Evolutionary conservation across 257 asterid genomes (phyloP), one percentile per base, ranked within the genome.

Genomic region (Solanum virginianum): DNA sequence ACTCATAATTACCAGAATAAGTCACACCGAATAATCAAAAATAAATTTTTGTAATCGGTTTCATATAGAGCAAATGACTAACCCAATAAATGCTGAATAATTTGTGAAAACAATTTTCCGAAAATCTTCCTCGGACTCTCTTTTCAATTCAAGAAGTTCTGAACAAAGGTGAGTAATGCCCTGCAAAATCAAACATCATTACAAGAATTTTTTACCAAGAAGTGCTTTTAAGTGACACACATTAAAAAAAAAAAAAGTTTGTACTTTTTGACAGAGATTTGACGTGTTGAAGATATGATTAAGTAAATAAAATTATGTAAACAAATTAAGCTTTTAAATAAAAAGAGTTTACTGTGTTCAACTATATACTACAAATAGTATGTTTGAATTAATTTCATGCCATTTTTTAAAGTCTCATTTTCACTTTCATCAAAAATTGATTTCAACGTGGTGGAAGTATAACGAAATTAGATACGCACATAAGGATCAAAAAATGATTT

Each of bases 121-220:
- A 90, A 95, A 92, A 85, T 94, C 97, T 86, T 91, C 93, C 85
- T 91, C 94, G 4, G 96, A 90, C 88, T 93, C 96, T 57, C 88
- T 87, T 90, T 92, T 95, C 83, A 95, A 89, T 89, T 95, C 98
- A 57, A 93, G 89, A 84, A 95, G 92, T 88, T 95, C 97, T 60
- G 95, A 92, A 85, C 98, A 95, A 13, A 95, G 92, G 86, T 95
- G 93, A 83, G 88, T 92, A 84, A 95, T 90, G 16, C 98, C 98
- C 98, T 94, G 63, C 43, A 77, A 17, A 62, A 17, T 86, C 29
- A 77, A 10, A 70, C 17, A 85, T 16, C 55, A 70, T 74, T 57
- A 81, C 7, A 22, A 24, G 15, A 62, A 84, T 9, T 39, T 57
- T 8, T 10, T 4, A 41, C 51, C 81, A 51, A 18, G 2, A 7